These are phyloP conservation scores for Leccinum glutinopallens DNA, from an alignment of 1,284 basidiomycete genomes.

Conservation along the genomic window DNA sequence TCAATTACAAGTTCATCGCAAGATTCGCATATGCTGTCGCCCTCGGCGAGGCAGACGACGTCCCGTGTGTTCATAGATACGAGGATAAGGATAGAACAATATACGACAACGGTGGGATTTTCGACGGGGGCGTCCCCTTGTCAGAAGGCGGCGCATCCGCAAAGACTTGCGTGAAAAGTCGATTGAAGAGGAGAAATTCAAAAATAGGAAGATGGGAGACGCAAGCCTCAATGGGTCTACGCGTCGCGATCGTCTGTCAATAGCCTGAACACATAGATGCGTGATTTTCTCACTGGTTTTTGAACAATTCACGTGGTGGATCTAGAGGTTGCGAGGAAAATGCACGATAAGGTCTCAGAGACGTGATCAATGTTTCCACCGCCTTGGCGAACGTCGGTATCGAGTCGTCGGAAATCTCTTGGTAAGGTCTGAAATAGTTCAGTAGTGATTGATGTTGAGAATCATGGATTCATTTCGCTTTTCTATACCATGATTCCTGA, in stretches of 20 bases:
- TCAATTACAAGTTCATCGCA: slow-evolving; percentile 51
- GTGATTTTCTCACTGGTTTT: slow-evolving; percentile 48
- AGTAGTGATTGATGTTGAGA: neutral
- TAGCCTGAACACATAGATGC: neutral
- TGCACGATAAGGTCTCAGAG: slow-evolving; percentile 55
- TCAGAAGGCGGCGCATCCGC: slow-evolving; percentile 38
- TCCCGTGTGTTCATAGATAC: slow-evolving; percentile 64
- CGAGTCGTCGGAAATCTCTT: slow-evolving; percentile 53
- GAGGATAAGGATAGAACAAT: slow-evolving; percentile 58
- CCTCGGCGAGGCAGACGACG: slow-evolving; percentile 55
- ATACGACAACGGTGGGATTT: slow-evolving; percentile 41
- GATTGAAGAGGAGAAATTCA: slow-evolving; percentile 57
- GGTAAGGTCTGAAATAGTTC: slow-evolving; percentile 49
- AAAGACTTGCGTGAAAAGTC: slow-evolving; percentile 48
- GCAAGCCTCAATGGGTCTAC: slow-evolving; percentile 61
- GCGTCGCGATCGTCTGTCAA: slow-evolving; percentile 10
- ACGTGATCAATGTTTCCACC: slow-evolving; percentile 51
- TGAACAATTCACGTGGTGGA: slow-evolving; percentile 53
- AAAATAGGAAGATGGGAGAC: slow-evolving; percentile 59
- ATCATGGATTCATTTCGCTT: no score
- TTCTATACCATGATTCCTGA: no score
- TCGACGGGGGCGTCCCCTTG: slow-evolving; percentile 16
- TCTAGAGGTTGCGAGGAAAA: slow-evolving; percentile 48
- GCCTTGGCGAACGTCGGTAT: slow-evolving; percentile 50
- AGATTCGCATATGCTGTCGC: slow-evolving; percentile 63